Percentiles rank a stretch among this genome's conserved stretches.
Evolutionary conservation across 495 filamentous ascomycete species (phyloP).

Genomic region (Cairneyella variabilis): DNA sequence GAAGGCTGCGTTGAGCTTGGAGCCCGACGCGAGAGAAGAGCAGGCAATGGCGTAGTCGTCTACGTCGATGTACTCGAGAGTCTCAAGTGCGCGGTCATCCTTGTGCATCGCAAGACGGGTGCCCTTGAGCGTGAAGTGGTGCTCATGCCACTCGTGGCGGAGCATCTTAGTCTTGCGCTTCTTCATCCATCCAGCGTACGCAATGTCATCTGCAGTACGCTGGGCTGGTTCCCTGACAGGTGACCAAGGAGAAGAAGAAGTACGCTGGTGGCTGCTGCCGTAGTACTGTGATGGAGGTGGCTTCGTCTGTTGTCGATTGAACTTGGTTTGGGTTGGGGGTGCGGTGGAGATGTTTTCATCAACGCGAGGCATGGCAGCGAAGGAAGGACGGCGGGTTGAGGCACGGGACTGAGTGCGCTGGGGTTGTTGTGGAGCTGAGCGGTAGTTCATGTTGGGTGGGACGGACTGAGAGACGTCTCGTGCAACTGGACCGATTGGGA

Average conservation of each 20-base stretch:
- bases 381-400: slow-evolving; percentile 54
- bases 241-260: slow-evolving; percentile 21
- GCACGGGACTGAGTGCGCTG: slow-evolving; percentile 49
- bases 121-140: slow-evolving; percentile 81
- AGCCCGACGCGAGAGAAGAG: slow-evolving; percentile 61
- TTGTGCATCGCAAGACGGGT: slow-evolving; percentile 80
- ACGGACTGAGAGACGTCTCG: slow-evolving; percentile 82
- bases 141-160: slow-evolving; percentile 89
- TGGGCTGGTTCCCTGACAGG: slow-evolving; percentile 24
- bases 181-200: slow-evolving; percentile 83
- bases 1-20: slow-evolving; percentile 83
- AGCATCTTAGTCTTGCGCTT: slow-evolving; percentile 88
- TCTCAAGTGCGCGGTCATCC: slow-evolving; percentile 53
- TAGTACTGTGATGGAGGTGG: not conserved
- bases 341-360: slow-evolving; percentile 39
- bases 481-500: slow-evolving; percentile 63
- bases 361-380: slow-evolving; percentile 52
- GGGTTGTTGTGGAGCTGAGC: slow-evolving; percentile 30
- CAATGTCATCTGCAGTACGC: slow-evolving; percentile 44
- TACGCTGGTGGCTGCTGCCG: slow-evolving; percentile 11
- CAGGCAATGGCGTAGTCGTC: slow-evolving; percentile 95
- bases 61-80: slow-evolving; percentile 84
- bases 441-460: slow-evolving; percentile 84
- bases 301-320: slow-evolving; percentile 9
- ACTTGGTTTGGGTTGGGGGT: slow-evolving; percentile 12